Evolutionary conservation across 1,284 basidiomycete species (phyloP), one percentile per base, ranked within the genome.

Genomic region (Pseudomicrostroma phylloplanum): DNA sequence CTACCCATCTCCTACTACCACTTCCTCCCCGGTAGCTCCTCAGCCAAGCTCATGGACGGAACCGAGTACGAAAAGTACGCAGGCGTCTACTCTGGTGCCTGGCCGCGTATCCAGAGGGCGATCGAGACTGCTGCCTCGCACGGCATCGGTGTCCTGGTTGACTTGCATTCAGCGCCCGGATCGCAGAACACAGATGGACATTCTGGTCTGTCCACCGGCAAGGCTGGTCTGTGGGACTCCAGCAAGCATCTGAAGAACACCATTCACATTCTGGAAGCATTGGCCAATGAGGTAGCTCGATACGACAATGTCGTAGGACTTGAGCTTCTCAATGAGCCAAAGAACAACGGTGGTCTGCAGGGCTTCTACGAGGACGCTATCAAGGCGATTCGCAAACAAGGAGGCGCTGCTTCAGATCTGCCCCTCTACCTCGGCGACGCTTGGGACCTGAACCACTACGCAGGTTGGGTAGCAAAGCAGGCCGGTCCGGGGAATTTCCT

Each of bases 291-390:
- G 8, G 60, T 75, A 25, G 59, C 81, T 6, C 70, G 80, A 1
- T 83, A 84, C 40, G 82, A 83, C 1, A 90, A 91, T 73, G 80
- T 92, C 26, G 83, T 91, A 49, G 91, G 90, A 6, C 82, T 93
- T 57, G 88, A 92, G 76, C 82, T 93, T 2, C 81, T 92, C 53
- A 93, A 93, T 78, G 91, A 93, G 77, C 91, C 91, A 1, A 85
- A 86, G 40, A 54, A 54, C 25, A 54, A 26, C 25, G 21, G 21
- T n/a, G 55, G 26, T 6, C 63, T 78, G 1, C 64, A 71, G 40
- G 56, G 59, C 26, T 76, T 73, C 41, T 76, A 77, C 63, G 77
- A 82, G 19, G 75, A 82, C 3, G 85, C 86, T 0, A 84, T 91
- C 61, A 73, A 80, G 26, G 81, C 83, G 15, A 76, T 92, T 3